Percentiles rank a stretch among this genome's conserved stretches.
Evolutionary conservation across 78 protist species (phyloP).

Genomic region (Isochrysis galbana): DNA sequence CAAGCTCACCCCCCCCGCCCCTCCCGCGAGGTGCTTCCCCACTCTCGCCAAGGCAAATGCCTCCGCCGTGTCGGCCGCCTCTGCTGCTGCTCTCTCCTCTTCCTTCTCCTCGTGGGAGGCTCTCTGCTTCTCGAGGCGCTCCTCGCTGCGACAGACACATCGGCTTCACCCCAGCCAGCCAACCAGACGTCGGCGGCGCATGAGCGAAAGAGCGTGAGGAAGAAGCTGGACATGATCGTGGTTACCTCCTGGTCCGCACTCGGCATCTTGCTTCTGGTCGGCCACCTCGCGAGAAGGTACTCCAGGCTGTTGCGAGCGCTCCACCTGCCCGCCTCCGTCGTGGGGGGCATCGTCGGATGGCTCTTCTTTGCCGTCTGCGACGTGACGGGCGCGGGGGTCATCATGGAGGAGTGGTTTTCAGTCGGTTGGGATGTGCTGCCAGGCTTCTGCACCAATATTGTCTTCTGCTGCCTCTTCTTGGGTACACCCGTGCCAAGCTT

Average conservation of each 20-base stretch:
- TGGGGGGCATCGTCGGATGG: not conserved
- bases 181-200: not conserved
- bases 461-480: conserved; percentile 19
- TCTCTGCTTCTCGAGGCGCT: not conserved
- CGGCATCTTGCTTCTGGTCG: not conserved
- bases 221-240: not conserved
- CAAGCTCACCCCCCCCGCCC: no score
- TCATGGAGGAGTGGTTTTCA: not conserved
- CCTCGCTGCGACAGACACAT: not conserved
- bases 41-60: not conserved
- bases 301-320: not conserved
- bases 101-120: not conserved
- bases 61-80: not conserved
- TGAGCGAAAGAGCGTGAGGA: not conserved
- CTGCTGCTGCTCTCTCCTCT: not conserved
- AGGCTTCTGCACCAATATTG: not conserved
- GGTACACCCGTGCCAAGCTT: conserved; percentile 8
- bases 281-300: not conserved
- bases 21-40: not conserved
- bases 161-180: not conserved
- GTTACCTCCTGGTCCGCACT: not conserved
- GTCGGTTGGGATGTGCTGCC: conserved; percentile 22
- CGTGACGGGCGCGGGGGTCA: not conserved
- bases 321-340: not conserved
- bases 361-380: not conserved